These are phyloP conservation scores for Cutaneotrichosporon cutaneum DNA, from an alignment of 1,284 basidiomycete species.

Conservation along the genomic window DNA sequence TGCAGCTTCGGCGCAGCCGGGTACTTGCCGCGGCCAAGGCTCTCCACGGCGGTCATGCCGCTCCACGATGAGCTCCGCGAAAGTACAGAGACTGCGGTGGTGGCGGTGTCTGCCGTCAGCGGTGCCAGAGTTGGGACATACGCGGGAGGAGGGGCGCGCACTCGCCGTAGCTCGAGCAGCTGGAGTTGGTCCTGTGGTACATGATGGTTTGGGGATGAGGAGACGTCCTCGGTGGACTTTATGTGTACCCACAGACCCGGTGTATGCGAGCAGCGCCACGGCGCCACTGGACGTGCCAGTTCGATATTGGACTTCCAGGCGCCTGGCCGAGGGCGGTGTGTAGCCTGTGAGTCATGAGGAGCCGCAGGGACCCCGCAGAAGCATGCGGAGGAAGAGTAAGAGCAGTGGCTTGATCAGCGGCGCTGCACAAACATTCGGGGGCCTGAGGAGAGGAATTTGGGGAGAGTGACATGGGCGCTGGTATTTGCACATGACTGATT, in stretches of 20 bases:
- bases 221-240: not conserved
- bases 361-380: not conserved
- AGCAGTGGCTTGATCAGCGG: not conserved
- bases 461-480: too few species aligned
- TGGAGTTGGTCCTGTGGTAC: not conserved
- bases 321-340: not conserved
- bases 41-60: not conserved
- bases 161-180: not conserved
- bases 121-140: not conserved
- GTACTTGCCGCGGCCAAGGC: not conserved
- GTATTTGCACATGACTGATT: too few species aligned
- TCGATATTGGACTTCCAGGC: not conserved
- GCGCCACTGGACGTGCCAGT: not conserved
- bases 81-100: not conserved
- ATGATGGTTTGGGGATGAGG: not conserved
- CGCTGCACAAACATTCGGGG: not conserved
- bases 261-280: not conserved
- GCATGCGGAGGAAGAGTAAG: not conserved
- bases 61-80: not conserved
- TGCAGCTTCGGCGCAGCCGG: not conserved
- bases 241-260: not conserved
- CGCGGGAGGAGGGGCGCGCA: not conserved
- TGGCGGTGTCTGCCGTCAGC: not conserved
- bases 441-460: not conserved
- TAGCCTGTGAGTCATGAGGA: not conserved